Evolutionary conservation across 495 filamentous ascomycete genomes (phyloP), one percentile per base, ranked within the genome.

Genomic region (Jackrogersella multiformis): DNA sequence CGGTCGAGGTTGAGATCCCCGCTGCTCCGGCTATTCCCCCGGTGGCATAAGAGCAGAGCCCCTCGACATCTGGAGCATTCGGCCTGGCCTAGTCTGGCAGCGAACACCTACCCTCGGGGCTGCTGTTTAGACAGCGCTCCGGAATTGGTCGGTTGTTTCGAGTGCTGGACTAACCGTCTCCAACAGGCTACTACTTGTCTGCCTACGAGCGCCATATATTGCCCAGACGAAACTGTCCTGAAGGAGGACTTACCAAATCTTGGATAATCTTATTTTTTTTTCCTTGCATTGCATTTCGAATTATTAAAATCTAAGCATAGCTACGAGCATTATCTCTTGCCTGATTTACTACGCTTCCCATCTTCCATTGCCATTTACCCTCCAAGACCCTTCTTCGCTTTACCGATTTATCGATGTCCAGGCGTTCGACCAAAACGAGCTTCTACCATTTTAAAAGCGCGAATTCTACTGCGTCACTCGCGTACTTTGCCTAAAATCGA

Each of bases 1-100:
- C 78, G 49, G 49, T 69, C 44, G 78, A 82, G 28, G 70, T 60
- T 48, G 77, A 75, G 20, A 65, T 74, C 12, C 61, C 75, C 0
- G 59, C 68, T 56, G 70, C 71, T 34, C 56, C 72, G 34, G 70
- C 72, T 18, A 75, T 76, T 36, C 74, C 76, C 16, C 77, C 77
- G 24, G 72, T 76, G 24, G 78, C 74, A 35, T 79, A 78, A 69
- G 41, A 35, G 16, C 41, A 15, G 30, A 5, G 32, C 12, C 2
- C 46, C 21, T 16, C 10, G 42, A 55, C 3, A 15, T 7, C 10
- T 35, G 20, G 41, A 18, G 35, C 57, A 48, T 58, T 57, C 56
- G 61, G 53, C 21, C 28, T 48, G 23, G 45, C 21, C 30, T 54
- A 23, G 39, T 54, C 44, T 41, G 46, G 36, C 34, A 23, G n/a